phyloP scores from a whole-genome alignment of 169 alveolate species.

The Perkinsus chesapeaki region DNA sequence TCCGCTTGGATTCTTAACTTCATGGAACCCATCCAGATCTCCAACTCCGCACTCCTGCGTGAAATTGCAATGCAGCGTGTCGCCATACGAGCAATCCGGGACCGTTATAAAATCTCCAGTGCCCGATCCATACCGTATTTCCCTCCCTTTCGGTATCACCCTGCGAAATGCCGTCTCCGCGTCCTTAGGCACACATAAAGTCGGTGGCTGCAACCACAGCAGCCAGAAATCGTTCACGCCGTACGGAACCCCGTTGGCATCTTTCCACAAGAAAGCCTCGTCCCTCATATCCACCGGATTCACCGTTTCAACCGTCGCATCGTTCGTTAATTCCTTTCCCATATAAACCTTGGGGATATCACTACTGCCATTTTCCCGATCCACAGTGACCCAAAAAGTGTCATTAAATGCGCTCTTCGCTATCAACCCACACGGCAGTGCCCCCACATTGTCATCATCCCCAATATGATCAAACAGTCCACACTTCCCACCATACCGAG shows the following conservation, averaged over 20 bases:
- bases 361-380: not conserved
- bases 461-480: not conserved
- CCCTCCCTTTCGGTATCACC: not conserved
- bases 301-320: not conserved
- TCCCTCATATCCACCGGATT: not conserved
- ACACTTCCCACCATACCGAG: not conserved
- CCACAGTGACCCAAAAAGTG: not conserved
- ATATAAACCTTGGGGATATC: not conserved
- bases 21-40: not conserved
- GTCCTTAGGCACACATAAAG: not conserved
- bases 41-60: not conserved
- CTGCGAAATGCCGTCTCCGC: not conserved
- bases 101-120: not conserved
- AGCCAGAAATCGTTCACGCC: not conserved
- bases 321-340: not conserved
- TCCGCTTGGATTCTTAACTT: not conserved
- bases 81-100: not conserved
- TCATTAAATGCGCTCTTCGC: not conserved
- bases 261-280: not conserved
- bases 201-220: not conserved
- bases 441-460: not conserved
- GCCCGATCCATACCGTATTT: not conserved
- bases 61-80: not conserved
- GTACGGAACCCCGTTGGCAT: not conserved
- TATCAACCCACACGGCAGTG: not conserved